Base-by-base conservation (phyloP, 177 flowering plant species). In the Vitis hybrid region DNA sequence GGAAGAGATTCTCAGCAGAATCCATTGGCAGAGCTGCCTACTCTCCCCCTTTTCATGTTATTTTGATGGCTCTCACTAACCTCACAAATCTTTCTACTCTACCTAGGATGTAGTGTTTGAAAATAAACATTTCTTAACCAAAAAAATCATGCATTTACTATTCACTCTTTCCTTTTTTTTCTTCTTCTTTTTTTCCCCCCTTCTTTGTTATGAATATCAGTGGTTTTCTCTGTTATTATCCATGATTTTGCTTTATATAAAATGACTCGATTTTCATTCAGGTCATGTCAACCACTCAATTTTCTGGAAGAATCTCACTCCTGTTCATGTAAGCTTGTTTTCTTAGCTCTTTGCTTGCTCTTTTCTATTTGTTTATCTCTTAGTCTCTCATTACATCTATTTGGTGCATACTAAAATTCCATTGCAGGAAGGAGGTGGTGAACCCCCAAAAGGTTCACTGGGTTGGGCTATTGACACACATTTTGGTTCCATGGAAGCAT, bases 231-330 rank as follows among this genome's bases (percentile, higher is more conserved):
- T 5, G n/a, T 60, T 70, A 52, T 58, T 5, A 12, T 58, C 32
- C 46, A 27, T 68, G 52, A 9, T n/a, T 40, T 18, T 40, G 3
- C 19, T 46, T 46, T 14, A 18, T 49, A 19, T 65, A 11, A 6
- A 65, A 4, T 18, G 35, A 3, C 13, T 60, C 54, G 12, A 9
- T 50, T 56, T 46, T 65, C 61, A 19, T 66, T 70, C 85, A 95
- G 99, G 98, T 74, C 98, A 96, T 76, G 72, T 93, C 67, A 96
- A 96, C 82, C 99, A 96, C 82, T 91, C 99, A 0, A 82, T 93
- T 72, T 96, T 93, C 84, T 93, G 99, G 98, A 89, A 92, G 73
- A 93, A 91, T 79, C 95, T 96, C 24, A 69, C 87, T 55, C 98
- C 97, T 55, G 56, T 80, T 72, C 46, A 62, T 63, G 99, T 90